phyloP scores from a whole-genome alignment of 148 eudicot genomes.

The Pouteria glomerata region DNA sequence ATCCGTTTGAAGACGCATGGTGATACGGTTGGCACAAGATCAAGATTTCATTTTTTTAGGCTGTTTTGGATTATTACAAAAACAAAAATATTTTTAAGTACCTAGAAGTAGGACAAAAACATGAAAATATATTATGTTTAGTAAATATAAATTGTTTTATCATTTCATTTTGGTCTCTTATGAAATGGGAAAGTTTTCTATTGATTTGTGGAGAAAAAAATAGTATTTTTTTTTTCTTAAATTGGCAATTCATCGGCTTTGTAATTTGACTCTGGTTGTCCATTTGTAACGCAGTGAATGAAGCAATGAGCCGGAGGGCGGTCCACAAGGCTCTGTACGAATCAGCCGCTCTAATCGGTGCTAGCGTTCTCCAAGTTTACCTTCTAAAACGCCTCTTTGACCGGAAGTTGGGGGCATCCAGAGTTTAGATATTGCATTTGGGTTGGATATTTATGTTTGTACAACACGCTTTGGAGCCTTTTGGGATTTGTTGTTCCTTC shows the following conservation, averaged over 20 bases:
- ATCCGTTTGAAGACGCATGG: no score
- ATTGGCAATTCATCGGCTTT: background rate
- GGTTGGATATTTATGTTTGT: background rate
- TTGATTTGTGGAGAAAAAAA: no score
- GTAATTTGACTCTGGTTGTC: background rate
- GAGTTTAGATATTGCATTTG: slow-evolving; percentile 41
- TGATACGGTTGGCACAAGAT: no score
- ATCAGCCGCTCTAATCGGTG: slow-evolving; percentile 66
- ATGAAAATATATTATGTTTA: no score
- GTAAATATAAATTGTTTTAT: no score
- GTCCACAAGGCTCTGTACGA: slow-evolving; percentile 73
- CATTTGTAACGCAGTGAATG: slow-evolving; percentile 57
- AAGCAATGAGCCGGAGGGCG: slow-evolving; percentile 75
- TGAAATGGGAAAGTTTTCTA: no score
- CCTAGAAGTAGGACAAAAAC: no score
- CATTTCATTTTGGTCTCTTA: no score
- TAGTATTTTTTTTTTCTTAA: no score
- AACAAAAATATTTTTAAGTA: no score
- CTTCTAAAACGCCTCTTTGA: slow-evolving; percentile 74
- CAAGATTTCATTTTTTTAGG: no score
- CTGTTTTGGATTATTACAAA: no score
- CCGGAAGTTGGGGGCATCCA: slow-evolving; percentile 53
- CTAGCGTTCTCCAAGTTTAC: slow-evolving; percentile 73
- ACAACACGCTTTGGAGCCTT: background rate
- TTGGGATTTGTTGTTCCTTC: background rate